Conservation (phyloP, 148 eudicot species). For the Mesembryanthemum crystallinum region DNA sequence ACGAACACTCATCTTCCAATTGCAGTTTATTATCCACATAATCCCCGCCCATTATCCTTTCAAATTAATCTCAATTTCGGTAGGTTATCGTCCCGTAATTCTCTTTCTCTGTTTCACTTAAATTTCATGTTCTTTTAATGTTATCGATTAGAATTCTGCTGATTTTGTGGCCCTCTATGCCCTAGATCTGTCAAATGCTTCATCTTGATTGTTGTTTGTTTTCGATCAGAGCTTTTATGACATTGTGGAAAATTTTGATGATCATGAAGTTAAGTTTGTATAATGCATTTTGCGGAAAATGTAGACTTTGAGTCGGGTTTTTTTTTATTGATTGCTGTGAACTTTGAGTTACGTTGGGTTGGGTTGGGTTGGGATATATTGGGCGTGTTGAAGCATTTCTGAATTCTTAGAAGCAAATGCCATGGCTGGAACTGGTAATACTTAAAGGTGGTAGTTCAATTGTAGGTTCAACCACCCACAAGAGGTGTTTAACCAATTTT, state of each 20-base stretch:
- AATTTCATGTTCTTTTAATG: neutral
- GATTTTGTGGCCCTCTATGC: neutral
- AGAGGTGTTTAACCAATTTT: no score
- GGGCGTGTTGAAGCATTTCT: no score
- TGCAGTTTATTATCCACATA: neutral
- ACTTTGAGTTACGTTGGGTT: neutral
- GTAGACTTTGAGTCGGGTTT: neutral
- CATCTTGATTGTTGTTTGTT: neutral
- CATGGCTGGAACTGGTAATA: no score
- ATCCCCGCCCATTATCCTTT: slow-evolving; percentile 9
- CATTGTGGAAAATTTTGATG: neutral
- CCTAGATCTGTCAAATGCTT: neutral
- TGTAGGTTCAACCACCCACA: no score
- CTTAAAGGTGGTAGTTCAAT: no score
- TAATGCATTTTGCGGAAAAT: neutral
- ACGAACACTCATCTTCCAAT: neutral
- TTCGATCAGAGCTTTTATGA: neutral
- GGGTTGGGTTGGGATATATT: no score
- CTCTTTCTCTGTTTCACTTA: neutral
- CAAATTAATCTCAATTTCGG: neutral
- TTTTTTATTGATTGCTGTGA: neutral
- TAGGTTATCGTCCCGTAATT: neutral
- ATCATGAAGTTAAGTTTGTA: slow-evolving; percentile 1
- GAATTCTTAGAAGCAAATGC: no score
- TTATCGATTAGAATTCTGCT: neutral